Base-by-base conservation (phyloP, 257 asterid genomes). In the Lavandula angustifolia region DNA sequence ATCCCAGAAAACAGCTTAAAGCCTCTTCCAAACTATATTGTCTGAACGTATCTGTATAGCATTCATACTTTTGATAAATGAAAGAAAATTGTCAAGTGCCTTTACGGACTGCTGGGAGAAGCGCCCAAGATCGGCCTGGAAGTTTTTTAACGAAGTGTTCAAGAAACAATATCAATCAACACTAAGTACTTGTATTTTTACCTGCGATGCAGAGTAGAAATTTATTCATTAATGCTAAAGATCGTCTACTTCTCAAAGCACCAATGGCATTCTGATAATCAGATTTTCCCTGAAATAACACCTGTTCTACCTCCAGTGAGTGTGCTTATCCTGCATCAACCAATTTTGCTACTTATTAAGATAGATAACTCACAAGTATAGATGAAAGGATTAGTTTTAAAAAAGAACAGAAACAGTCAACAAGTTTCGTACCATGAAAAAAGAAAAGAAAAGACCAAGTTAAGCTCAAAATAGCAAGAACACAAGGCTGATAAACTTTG, bases 71-170 rank as follows among this genome's bases (percentile, higher is more conserved):
- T 37, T 37, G 27, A 22, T 22, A 22, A 22, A 22, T 22, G 53
- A 50, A 43, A 60, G 64, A 49, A 47, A 62, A 18, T 55, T n/a
- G 13, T 35, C 8, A 14, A 42, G 4, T 74, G 87, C 98, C 95
- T 92, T 81, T 68, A 92, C 85, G 2, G 98, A 92, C 34, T 81
- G 75, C 85, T 88, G 96, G 61, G 96, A 83, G 71, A 92, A 92
- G 75, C 89, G 98, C 58, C 98, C 98, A 0, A 92, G 92, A 79
- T 92, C 98, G 59, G 98, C 98, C 98, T 91, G 95, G 60, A 67
- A 67, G 54, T 40, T n/a, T 34, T 41, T 11, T 44, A 50, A 32
- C 50, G 29, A n/a, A 16, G 41, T 10, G 40, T 44, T 44, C 64
- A 31, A 27, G 69, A 64, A 54, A 64, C 44, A 40, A 59, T 8